A percentile compares a stretch with the other conserved stretches of the same genome.
Evolutionary conservation across 1,139 yeast species (phyloP).

Genomic region (Geotrichum restrictum): DNA sequence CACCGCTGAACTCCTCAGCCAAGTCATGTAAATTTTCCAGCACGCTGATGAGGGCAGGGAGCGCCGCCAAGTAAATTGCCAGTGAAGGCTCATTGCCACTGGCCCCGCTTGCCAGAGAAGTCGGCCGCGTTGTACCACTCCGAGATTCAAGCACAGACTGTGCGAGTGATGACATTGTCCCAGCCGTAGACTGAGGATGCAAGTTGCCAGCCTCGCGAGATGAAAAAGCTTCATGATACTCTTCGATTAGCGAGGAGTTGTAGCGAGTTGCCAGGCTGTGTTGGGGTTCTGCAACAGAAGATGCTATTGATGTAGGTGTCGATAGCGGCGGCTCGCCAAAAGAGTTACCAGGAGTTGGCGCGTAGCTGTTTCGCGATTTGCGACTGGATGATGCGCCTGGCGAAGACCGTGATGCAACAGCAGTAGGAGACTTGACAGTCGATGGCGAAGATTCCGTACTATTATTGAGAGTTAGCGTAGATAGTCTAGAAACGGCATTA

Average conservation of each 20-base stretch:
- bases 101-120: background rate
- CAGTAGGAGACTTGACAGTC: constrained; percentile 13
- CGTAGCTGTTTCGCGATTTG: constrained; percentile 8
- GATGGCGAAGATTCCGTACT: background rate
- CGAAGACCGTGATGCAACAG: constrained; percentile 1
- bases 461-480: background rate
- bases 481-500: constrained; percentile 10
- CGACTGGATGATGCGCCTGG: constrained; percentile 1
- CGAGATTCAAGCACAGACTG: too few relatives aligned
- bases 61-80: constrained; percentile 13
- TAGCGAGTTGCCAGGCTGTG: background rate
- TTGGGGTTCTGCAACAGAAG: background rate
- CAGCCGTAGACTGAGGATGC: background rate
- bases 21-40: constrained; percentile 11
- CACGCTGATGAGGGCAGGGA: constrained; percentile 12
- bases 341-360: background rate
- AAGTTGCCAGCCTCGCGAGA: too few relatives aligned
- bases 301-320: constrained; percentile 6
- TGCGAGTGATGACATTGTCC: background rate
- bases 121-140: background rate
- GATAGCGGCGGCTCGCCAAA: constrained; percentile 4
- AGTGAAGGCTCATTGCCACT: background rate
- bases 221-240: too few relatives aligned
- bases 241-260: too few relatives aligned
- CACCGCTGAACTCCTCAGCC: background rate